Percentiles rank a stretch among this genome's conserved stretches.
These are phyloP conservation scores for Fusarium irregulare DNA, from an alignment of 2,329 filamentous ascomycete species.

Conservation along the genomic window DNA sequence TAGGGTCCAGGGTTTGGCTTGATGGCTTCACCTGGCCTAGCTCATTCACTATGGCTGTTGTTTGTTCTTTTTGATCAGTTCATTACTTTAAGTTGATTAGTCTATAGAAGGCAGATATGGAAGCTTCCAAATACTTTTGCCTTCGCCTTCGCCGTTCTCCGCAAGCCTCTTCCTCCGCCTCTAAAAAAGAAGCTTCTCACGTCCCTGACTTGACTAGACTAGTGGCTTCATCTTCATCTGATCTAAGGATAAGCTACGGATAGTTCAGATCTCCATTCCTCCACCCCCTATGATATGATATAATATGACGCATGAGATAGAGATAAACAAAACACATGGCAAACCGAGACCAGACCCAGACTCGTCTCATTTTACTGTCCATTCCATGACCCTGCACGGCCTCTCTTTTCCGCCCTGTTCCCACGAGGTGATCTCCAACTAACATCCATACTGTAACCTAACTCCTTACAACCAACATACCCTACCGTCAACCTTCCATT, in stretches of 20 bases:
- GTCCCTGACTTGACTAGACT: not conserved
- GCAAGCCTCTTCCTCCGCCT: not conserved
- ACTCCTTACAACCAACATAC: not conserved
- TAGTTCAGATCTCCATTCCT: not conserved
- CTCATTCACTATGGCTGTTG: no score
- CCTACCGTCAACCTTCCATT: not conserved
- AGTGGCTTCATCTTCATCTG: not conserved
- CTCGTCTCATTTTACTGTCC: not conserved
- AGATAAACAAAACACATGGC: not conserved
- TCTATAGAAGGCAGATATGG: not conserved
- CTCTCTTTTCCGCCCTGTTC: slow-evolving; percentile 27
- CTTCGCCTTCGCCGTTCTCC: slow-evolving; percentile 28
- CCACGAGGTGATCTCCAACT: slow-evolving; percentile 6
- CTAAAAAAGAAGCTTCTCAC: not conserved
- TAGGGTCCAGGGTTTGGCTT: slow-evolving; percentile 20
- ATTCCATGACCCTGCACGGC: slow-evolving; percentile 7
- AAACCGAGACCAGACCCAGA: not conserved
- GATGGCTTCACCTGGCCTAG: no score
- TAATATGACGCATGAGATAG: not conserved
- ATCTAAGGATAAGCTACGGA: not conserved
- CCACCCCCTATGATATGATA: not conserved
- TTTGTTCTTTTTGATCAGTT: not conserved
- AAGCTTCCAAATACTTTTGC: slow-evolving; percentile 13
- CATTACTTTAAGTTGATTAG: not conserved
- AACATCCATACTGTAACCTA: not conserved